A percentile compares a stretch with the other conserved stretches of the same genome.
Evolutionary conservation across 2,329 filamentous ascomycete species (phyloP).

Genomic region (Ascochyta viciae-villosae): DNA sequence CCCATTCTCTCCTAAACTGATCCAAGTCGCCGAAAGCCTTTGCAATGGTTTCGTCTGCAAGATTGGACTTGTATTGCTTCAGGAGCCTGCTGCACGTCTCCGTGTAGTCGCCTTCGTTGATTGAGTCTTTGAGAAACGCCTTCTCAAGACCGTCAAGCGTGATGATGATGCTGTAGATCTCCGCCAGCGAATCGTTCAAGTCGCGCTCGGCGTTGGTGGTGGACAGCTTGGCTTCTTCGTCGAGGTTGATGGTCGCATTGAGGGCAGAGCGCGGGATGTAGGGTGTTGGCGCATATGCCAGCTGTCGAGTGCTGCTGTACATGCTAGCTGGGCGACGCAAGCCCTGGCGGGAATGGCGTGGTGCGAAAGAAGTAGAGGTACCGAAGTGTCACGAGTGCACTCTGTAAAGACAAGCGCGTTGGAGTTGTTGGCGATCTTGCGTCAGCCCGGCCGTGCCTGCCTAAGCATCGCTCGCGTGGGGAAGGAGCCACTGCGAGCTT

Average conservation of each 20-base stretch:
- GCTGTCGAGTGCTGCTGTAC: conserved; percentile 61
- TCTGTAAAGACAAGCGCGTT: background rate
- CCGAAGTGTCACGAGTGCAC: no score
- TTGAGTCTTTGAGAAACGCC: conserved; percentile 94
- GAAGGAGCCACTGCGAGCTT: conserved; percentile 30
- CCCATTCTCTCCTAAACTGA: conserved; percentile 89
- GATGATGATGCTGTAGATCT: conserved; percentile 96
- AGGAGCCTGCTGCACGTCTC: conserved; percentile 93
- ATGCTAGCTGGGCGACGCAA: conserved; percentile 33
- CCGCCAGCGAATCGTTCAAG: conserved; percentile 92
- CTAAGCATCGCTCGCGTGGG: conserved; percentile 29
- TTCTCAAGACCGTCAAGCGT: conserved; percentile 96
- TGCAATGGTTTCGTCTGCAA: conserved; percentile 91
- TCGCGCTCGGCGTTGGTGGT: conserved; percentile 88
- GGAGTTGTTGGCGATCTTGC: conserved; percentile 12
- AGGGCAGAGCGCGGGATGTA: conserved; percentile 86
- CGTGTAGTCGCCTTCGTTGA: conserved; percentile 90
- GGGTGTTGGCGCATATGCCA: conserved; percentile 87
- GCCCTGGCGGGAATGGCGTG: background rate
- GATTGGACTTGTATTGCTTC: conserved; percentile 95
- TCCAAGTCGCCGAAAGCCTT: conserved; percentile 86
- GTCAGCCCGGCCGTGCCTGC: conserved; percentile 23
- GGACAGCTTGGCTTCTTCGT: conserved; percentile 94
- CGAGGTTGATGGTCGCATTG: conserved; percentile 89
- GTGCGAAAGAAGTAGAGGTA: no score